Percentiles rank a stretch among this genome's conserved stretches.
Evolutionary conservation across 805 yeast species (phyloP).

Genomic region (Komagataella ulmi): DNA sequence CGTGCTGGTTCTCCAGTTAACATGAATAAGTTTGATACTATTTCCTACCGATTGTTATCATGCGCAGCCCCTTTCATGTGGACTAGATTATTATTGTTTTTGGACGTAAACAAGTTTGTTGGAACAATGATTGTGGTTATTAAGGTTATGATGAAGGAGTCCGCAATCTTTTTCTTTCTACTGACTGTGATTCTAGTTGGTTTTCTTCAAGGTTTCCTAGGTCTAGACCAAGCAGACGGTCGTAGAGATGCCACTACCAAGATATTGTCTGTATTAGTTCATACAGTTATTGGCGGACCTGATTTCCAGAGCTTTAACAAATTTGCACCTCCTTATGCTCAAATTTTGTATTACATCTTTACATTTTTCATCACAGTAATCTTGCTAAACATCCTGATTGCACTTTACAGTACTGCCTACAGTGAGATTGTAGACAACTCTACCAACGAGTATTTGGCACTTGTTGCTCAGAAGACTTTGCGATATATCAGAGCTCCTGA

Average conservation of each 20-base stretch:
- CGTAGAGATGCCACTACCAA: slow-evolving; percentile 57
- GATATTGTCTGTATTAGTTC: slow-evolving; percentile 49
- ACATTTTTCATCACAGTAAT: slow-evolving; percentile 65
- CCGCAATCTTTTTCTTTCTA: slow-evolving; percentile 68
- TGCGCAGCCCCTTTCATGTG: slow-evolving; percentile 82
- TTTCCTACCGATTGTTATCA: slow-evolving; percentile 56
- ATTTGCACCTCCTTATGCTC: slow-evolving; percentile 79
- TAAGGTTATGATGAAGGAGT: slow-evolving; percentile 79
- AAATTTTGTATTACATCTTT: slow-evolving; percentile 64
- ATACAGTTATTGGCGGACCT: slow-evolving; percentile 66
- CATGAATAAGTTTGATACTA: slow-evolving; percentile 10
- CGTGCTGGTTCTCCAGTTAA: slow-evolving; percentile 13
- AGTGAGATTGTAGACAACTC: slow-evolving; percentile 73
- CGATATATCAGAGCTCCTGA: slow-evolving; percentile 84
- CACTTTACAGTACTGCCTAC: slow-evolving; percentile 76
- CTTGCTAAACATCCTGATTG: slow-evolving; percentile 71
- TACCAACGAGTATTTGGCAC: slow-evolving; percentile 71
- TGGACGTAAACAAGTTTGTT: slow-evolving; percentile 70
- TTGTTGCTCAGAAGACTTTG: slow-evolving; percentile 73
- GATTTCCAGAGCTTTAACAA: slow-evolving; percentile 55
- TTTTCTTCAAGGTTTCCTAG: slow-evolving; percentile 76
- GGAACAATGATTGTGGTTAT: slow-evolving; percentile 84
- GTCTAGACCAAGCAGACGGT: slow-evolving; percentile 83
- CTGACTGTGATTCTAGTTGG: slow-evolving; percentile 62
- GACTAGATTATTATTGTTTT: slow-evolving; percentile 61